These are phyloP conservation scores for Leucoagaricus sp. DNA, from an alignment of 1,284 basidiomycete genomes.

Conservation along the genomic window DNA sequence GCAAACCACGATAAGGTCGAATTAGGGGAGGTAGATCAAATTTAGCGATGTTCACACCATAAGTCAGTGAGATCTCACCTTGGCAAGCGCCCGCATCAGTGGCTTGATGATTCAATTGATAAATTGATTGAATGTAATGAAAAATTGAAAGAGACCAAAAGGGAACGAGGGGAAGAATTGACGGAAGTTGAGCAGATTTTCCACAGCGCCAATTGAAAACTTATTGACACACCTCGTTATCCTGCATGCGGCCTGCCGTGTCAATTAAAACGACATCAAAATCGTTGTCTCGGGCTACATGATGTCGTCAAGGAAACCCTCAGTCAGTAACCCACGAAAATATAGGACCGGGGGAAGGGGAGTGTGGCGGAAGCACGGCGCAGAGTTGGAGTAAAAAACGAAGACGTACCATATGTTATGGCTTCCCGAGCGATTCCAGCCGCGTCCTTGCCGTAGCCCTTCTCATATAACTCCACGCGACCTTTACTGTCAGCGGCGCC, in stretches of 20 bases:
- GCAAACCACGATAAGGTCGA: slow-evolving; percentile 11
- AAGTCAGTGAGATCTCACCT: slow-evolving; percentile 47
- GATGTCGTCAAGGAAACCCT: slow-evolving; percentile 3
- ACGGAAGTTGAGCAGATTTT: not conserved
- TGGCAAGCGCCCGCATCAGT: slow-evolving; percentile 96
- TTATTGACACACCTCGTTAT: slow-evolving; percentile 76
- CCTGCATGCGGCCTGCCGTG: slow-evolving; percentile 98
- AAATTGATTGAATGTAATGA: slow-evolving; percentile 12
- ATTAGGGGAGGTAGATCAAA: too few relatives aligned
- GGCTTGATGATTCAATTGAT: slow-evolving; percentile 50
- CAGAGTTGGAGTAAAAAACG: not conserved
- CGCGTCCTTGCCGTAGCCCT: slow-evolving; percentile 98
- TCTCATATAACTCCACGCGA: slow-evolving; percentile 91
- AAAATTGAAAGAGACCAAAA: not conserved
- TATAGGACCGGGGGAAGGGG: not conserved
- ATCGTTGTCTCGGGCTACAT: slow-evolving; percentile 75
- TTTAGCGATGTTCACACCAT: slow-evolving; percentile 5
- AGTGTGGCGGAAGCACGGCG: not conserved
- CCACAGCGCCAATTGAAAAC: not conserved
- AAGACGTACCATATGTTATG: slow-evolving; percentile 75
- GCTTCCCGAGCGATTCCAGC: slow-evolving; percentile 97
- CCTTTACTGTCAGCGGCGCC: slow-evolving; percentile 69
- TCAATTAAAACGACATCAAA: slow-evolving; percentile 97
- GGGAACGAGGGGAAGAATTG: not conserved
- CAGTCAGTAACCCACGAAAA: slow-evolving; percentile 1